These are phyloP conservation scores for Primulina tabacum DNA, from an alignment of 257 asterid species.

Conservation along the genomic window DNA sequence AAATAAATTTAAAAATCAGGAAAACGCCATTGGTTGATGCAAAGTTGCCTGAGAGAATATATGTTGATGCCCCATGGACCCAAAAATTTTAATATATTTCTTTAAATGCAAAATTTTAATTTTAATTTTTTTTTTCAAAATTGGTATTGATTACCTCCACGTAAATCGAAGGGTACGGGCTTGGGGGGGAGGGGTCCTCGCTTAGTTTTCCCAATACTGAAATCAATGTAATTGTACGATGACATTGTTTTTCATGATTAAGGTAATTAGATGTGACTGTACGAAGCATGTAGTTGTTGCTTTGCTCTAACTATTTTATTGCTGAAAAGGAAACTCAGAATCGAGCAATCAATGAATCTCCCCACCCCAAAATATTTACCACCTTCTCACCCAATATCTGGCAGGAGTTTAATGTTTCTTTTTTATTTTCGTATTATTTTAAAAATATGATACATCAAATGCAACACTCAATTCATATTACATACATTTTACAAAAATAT, in stretches of 20 bases:
- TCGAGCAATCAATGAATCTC: not conserved
- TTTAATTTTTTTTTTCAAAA: no score
- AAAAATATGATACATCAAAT: no score
- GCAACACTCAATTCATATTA: no score
- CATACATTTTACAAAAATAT: no score
- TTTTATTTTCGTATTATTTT: no score
- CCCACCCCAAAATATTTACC: not conserved
- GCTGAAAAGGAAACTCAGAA: not conserved
- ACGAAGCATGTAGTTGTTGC: not conserved
- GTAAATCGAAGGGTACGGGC: not conserved
- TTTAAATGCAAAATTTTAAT: no score
- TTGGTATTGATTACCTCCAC: not conserved
- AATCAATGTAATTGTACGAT: not conserved
- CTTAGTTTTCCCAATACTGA: not conserved
- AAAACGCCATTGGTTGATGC: not conserved
- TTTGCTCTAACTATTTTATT: slow-evolving; percentile 1
- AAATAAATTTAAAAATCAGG: no score
- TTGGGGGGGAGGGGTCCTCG: not conserved
- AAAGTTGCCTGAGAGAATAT: no score
- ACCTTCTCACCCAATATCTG: not conserved
- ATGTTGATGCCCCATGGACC: no score
- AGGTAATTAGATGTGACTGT: slow-evolving; percentile 3
- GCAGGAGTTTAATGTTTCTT: not conserved
- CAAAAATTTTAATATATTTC: no score
- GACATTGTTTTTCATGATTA: not conserved